phyloP scores from a whole-genome alignment of 768 basidiomycete species.

The Cystofilobasidium bisporidii region DNA sequence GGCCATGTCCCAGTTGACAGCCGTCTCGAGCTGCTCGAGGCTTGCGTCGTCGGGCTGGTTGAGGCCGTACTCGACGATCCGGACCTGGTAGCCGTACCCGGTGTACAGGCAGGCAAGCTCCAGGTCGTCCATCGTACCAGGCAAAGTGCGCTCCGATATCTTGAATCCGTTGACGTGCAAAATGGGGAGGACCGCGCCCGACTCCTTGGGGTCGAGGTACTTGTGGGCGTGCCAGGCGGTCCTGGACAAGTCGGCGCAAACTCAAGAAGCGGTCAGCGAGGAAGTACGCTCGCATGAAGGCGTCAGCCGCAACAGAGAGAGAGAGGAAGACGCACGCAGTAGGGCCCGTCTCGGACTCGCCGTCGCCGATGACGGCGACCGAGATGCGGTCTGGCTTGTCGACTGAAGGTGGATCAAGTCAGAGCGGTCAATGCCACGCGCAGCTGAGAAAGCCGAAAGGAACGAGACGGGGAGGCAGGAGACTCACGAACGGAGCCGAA shows the following conservation, averaged over 20 bases:
- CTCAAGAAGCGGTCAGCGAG: slow-evolving; percentile 40
- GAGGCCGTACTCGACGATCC: slow-evolving; percentile 57
- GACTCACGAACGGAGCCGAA: slow-evolving; percentile 19
- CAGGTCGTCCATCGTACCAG: slow-evolving; percentile 81
- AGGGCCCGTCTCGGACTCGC: slow-evolving; percentile 52
- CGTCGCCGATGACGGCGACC: slow-evolving; percentile 75
- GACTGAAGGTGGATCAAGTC: slow-evolving; percentile 47
- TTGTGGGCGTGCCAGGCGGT: slow-evolving; percentile 69
- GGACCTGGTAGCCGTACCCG: slow-evolving; percentile 41
- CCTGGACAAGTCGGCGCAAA: neutral
- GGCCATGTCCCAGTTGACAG: slow-evolving; percentile 62
- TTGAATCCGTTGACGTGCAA: slow-evolving; percentile 59
- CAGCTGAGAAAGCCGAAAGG: too few species aligned
- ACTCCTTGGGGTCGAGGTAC: slow-evolving; percentile 81
- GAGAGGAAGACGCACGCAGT: slow-evolving; percentile 37
- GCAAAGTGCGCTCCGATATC: slow-evolving; percentile 63
- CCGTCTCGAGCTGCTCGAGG: slow-evolving; percentile 35
- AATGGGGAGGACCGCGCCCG: slow-evolving; percentile 83
- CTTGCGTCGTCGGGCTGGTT: slow-evolving; percentile 24
- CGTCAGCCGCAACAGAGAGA: neutral
- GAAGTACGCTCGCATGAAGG: too few species aligned
- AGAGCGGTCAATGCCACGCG: neutral
- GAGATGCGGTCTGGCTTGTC: slow-evolving; percentile 79
- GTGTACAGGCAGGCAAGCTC: slow-evolving; percentile 49
- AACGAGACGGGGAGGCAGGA: neutral